Conservation (phyloP, 495 filamentous ascomycete genomes). For the Lasiosphaeriaceae sp. region DNA sequence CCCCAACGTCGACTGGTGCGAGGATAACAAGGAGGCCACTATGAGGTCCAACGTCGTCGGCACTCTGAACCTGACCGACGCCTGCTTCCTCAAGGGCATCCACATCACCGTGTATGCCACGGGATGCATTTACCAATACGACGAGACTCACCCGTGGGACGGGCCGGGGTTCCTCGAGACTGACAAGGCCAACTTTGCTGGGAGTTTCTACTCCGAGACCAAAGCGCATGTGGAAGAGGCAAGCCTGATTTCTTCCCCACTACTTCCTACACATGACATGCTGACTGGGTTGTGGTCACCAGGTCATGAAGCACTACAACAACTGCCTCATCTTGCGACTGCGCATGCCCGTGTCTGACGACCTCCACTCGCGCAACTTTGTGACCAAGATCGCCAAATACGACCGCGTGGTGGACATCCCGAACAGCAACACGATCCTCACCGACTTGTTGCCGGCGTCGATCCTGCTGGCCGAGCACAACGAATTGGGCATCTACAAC, state of each 20-base stretch:
- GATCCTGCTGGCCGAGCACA: conserved; percentile 56
- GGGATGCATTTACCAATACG: conserved; percentile 61
- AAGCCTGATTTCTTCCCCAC: conserved; percentile 9
- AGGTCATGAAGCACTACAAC: conserved; percentile 58
- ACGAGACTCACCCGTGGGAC: conserved; percentile 54
- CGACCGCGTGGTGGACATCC: conserved; percentile 60
- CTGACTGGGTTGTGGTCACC: neutral
- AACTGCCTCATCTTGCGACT: conserved; percentile 59
- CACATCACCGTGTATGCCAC: conserved; percentile 64
- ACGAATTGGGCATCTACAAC: conserved; percentile 61
- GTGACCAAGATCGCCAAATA: conserved; percentile 66
- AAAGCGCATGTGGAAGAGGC: conserved; percentile 64
- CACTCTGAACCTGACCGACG: conserved; percentile 58
- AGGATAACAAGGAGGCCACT: conserved; percentile 62
- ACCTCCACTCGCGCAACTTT: conserved; percentile 62
- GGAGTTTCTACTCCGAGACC: conserved; percentile 64
- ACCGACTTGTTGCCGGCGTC: conserved; percentile 59
- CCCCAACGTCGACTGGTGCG: conserved; percentile 68
- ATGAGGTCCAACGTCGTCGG: conserved; percentile 62
- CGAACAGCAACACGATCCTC: conserved; percentile 65
- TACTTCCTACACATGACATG: neutral
- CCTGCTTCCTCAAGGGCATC: conserved; percentile 51
- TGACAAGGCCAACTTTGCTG: conserved; percentile 59
- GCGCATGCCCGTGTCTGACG: conserved; percentile 66
- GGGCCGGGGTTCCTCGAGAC: conserved; percentile 58